Conservation (phyloP, 169 alveolate species). For the Eimeria falciformis region DNA sequence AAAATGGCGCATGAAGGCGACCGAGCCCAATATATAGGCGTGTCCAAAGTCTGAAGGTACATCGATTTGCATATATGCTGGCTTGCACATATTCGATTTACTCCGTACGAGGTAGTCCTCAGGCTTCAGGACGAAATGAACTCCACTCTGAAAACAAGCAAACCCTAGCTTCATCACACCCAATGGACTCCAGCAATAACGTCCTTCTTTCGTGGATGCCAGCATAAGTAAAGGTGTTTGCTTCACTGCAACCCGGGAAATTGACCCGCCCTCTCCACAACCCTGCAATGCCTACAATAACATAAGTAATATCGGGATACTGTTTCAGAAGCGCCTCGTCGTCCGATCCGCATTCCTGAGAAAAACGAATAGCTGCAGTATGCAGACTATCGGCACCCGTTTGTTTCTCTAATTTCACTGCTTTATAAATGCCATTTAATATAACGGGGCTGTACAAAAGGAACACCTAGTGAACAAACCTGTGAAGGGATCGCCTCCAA, state of each 20-base stretch:
- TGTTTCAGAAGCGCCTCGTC: neutral
- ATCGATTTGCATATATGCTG: constrained; percentile 92
- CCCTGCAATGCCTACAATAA: constrained; percentile 69
- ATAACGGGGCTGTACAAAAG: too few relatives aligned
- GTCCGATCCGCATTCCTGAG: constrained; percentile 47
- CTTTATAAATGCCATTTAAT: too few relatives aligned
- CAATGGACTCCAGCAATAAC: too few relatives aligned
- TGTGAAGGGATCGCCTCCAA: constrained; percentile 79
- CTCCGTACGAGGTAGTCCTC: constrained; percentile 80
- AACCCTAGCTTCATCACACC: neutral
- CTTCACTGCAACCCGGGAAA: too few relatives aligned
- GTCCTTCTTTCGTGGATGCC: too few relatives aligned
- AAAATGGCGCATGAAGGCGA: constrained; percentile 89
- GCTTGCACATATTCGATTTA: constrained; percentile 83
- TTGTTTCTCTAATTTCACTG: too few relatives aligned
- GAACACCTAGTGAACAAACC: too few relatives aligned
- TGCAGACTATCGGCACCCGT: too few relatives aligned
- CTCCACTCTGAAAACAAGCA: constrained; percentile 59
- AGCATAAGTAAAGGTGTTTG: too few relatives aligned
- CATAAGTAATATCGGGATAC: constrained; percentile 64
- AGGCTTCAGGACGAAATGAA: constrained; percentile 82
- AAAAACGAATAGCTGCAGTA: neutral
- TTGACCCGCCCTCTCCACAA: too few relatives aligned
- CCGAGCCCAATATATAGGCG: constrained; percentile 90
- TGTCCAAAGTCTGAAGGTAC: constrained; percentile 92